Base-by-base conservation (phyloP, 2,329 filamentous ascomycete species). In the Daldinia eschscholtzii region DNA sequence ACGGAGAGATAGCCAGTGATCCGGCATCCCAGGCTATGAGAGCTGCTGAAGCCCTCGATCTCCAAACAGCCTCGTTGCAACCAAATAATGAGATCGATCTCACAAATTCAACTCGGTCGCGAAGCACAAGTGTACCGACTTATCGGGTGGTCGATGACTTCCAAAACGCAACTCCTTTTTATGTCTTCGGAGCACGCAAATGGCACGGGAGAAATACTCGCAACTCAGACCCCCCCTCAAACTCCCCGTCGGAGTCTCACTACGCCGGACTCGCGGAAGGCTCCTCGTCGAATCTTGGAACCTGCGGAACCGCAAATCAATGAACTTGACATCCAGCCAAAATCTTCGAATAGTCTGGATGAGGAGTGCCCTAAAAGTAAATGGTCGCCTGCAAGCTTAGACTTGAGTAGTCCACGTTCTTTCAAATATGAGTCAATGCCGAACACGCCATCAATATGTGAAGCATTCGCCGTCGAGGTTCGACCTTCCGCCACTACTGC, bases 21-120 rank as follows among this genome's bases (percentile, higher is more conserved):
- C 86, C 86, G 50, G 84, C 83, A 64, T 83, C 81, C 23, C 82
- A 80, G 72, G 87, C 87, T 39, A 89, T 89, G 86, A 82, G 84
- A 72, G 87, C 86, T 15, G 88, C 87, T 6, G 87, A 89, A 62
- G 84, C 83, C 2, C 80, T 90, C 41, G 85, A 90, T 72, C 81
- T 81, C 61, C 80, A 87, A 69, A 89, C 87, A 0, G 86, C 84
- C 55, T 84, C 79, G 23, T 76, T 89, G n/a, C 86, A 89, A 68
- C 81, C 82, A 0, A 80, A 74, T 55, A 80, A 82, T 61, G 82
- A 86, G 46, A 76, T 86, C n/a, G 85, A 86, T 57, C 77, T 87
- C 41, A 83, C 82, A 0, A 70, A 77, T 33, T 72, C 71, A 1
- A 69, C 70, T 13, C 81, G 83, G 1, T 80, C 80, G 23, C 83